Base-by-base conservation (phyloP, 148 eudicot genomes). In the Rhododendron kiyosumense region DNA sequence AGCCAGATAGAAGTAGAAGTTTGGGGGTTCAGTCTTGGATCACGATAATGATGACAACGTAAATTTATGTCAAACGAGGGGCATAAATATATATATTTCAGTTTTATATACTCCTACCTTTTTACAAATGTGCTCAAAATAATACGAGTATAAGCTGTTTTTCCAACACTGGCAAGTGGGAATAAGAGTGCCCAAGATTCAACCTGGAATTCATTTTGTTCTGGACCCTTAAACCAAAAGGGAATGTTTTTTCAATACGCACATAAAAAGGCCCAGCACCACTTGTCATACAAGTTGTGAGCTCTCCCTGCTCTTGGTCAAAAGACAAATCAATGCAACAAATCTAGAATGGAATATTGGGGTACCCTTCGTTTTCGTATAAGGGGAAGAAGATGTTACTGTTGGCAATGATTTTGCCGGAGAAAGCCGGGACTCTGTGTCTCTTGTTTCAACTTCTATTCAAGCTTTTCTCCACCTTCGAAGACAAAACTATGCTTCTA, bases 91-190 rank as follows among this genome's bases (percentile, higher is more conserved):
- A n/a, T 26, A 30, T 69, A 41, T 41, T 69, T 28, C 38, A 71
- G 38, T 28, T 36, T 2, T 28, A 1, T 80, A 48, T 32, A 32
- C 34, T 32, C 34, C 1, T 17, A 3, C 4, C 8, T 74, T 15
- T 74, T 34, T 75, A 17, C 11, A 36, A 32, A 5, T 73, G 17
- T 73, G 78, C 41, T 38, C n/a, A 75, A 75, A 75, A 74, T 17
- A 74, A 10, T 74, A 5, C 0, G 34, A 32, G 34, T 32, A 32
- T 32, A 32, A 32, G 26, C 26, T 32, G 20, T 38, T 43, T 43
- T 77, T 17, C 46, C 80, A 43, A 77, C 80, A 43, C 49, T 24
- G 80, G 80, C 54, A 45, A 78, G 81, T 78, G 81, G 81, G 81
- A 5, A 24, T 45, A 48, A 24, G 34, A 45, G 7, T 45, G 81